phyloP scores from a whole-genome alignment of 306 rosid genomes.

The Ammopiptanthus mongolicus region DNA sequence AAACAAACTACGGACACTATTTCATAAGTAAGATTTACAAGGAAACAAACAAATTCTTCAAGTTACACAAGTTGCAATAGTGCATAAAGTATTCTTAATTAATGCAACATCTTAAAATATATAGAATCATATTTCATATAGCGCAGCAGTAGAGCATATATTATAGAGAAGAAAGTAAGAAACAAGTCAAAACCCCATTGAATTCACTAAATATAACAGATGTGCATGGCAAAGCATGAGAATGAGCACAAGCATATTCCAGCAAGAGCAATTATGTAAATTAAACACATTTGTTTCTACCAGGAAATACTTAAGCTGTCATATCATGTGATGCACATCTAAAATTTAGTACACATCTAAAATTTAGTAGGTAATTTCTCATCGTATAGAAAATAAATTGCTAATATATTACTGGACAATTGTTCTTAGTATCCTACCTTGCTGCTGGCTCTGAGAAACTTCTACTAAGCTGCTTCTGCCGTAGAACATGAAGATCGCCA shows the following conservation, averaged over 20 bases:
- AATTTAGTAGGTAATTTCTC: constrained; percentile 7
- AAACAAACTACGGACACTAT: constrained; percentile 5
- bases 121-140: constrained; percentile 3
- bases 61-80: constrained; percentile 5
- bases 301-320: not conserved
- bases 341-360: constrained; percentile 5
- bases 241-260: constrained; percentile 9
- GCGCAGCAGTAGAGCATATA: constrained; percentile 1
- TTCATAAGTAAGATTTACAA: not conserved
- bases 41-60: not conserved
- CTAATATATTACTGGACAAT: constrained; percentile 1
- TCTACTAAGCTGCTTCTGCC: constrained; percentile 85
- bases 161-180: not conserved
- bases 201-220: not conserved
- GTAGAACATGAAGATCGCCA: constrained; percentile 95
- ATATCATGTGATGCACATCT: not conserved
- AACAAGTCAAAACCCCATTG: not conserved
- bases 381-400: not conserved
- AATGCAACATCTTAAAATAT: constrained; percentile 5
- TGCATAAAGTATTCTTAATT: too few species aligned
- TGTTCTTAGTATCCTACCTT: constrained; percentile 49
- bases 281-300: not conserved
- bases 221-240: constrained; percentile 1
- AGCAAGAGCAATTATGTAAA: not conserved
- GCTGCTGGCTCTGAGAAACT: constrained; percentile 76